Base-by-base conservation (phyloP, 306 rosid species). In the Inga laurina region DNA sequence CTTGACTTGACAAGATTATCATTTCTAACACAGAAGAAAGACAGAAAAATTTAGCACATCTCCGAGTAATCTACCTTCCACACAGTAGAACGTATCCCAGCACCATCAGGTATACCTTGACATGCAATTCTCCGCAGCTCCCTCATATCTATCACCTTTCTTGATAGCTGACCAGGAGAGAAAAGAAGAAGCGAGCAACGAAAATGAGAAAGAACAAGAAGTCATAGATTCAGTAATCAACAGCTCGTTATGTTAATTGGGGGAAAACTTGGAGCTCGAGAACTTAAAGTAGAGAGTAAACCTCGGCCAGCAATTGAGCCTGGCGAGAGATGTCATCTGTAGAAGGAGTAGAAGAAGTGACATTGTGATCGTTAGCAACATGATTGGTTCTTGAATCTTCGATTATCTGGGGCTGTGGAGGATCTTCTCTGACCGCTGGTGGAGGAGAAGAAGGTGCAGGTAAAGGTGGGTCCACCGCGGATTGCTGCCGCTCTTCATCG, bases 21-120 rank as follows among this genome's bases (percentile, higher is more conserved):
- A 77, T 46, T 46, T 64, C 44, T 34, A 76, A 73, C 56, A 73
- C 35, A 19, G 34, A 80, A 76, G 8, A 49, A 27, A 27, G 59
- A 72, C 49, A 7, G 3, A 45, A 27, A 1, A 70, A 2, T 19
- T 46, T 27, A 27, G 49, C 43, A 73, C 43, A 74, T 21, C 19
- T 41, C 34, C 6, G 39, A 27, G 70, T 30, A 34, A 4, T 22
- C 44, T 57, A 91, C 99, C 98, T 97, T 97, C 99, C 99, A 97
- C 51, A 90, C 97, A 0, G 97, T 90, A 56, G 98, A 89, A 72
- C 99, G 99, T 76, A 97, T 89, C 64, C 99, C 97, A 77, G 95
- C 88, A 70, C 94, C 91, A 82, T 97, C 99, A 44, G 98, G 95
- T 22, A 97, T 85, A 66, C 99, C 99, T 89, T 94, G 97, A 78